Evolutionary conservation across 176 grass and related monocot genomes (phyloP).

Genomic region (Lolium rigidum): DNA sequence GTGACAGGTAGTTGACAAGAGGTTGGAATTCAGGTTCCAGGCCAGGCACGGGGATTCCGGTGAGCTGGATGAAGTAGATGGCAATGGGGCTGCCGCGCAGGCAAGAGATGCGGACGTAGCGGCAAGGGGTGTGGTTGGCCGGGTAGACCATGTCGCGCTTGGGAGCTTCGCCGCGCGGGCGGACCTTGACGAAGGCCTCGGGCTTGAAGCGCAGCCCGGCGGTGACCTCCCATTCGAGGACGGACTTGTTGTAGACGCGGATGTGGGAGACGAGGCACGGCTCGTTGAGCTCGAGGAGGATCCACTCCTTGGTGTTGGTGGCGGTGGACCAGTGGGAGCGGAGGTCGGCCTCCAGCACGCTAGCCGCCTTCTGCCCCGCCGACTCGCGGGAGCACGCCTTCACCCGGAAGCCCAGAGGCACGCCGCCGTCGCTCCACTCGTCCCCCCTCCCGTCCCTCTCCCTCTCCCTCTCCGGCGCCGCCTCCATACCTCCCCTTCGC

Average conservation of each 20-base stretch:
- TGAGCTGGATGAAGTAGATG: slow-evolving; percentile 95
- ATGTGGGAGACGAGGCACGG: slow-evolving; percentile 87
- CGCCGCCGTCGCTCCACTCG: slow-evolving; percentile 69
- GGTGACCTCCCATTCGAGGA: slow-evolving; percentile 94
- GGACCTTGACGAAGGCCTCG: slow-evolving; percentile 85
- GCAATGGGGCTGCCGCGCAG: slow-evolving; percentile 91
- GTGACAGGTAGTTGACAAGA: slow-evolving; percentile 76
- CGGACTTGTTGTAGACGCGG: slow-evolving; percentile 97
- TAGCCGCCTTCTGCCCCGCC: slow-evolving; percentile 75
- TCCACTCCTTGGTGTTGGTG: slow-evolving; percentile 96
- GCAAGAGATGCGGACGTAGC: slow-evolving; percentile 90
- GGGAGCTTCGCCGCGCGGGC: slow-evolving; percentile 75
- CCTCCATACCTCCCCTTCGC: slow-evolving; percentile 12
- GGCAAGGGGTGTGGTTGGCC: slow-evolving; percentile 77
- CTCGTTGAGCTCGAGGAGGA: slow-evolving; percentile 93
- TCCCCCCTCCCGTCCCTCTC: slow-evolving; percentile 37
- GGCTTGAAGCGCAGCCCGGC: slow-evolving; percentile 91
- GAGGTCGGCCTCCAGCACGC: slow-evolving; percentile 83
- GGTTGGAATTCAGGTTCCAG: slow-evolving; percentile 93
- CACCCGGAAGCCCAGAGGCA: slow-evolving; percentile 68
- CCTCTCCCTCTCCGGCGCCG: slow-evolving; percentile 33
- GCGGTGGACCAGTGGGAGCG: slow-evolving; percentile 91
- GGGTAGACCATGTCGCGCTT: slow-evolving; percentile 93
- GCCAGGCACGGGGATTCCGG: slow-evolving; percentile 85
- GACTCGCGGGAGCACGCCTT: slow-evolving; percentile 89